Base-by-base conservation (phyloP, 2,329 filamentous ascomycete species). In the Monilinia laxa region DNA sequence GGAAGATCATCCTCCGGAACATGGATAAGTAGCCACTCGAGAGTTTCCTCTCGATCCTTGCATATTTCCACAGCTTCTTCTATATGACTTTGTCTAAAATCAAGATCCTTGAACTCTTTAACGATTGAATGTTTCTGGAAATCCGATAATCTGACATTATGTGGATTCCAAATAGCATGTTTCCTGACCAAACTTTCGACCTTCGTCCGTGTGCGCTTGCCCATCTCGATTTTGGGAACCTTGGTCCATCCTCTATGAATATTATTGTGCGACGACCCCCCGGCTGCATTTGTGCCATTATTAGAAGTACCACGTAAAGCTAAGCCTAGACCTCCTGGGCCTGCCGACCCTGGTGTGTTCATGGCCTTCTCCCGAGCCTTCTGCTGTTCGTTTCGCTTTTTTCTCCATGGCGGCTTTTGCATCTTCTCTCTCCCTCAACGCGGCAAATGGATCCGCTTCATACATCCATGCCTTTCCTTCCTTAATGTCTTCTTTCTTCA, bases 1-100 rank as follows among this genome's bases (percentile, higher is more conserved):
- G 95, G 95, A n/a, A 98, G 81, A 74, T 98, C 95, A 76, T 99
- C 95, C 76, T 99, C 95, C 1, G 95, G 95, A 2, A 99, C 93
- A 78, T 99, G 94, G 62, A 98, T 93, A 59, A 99, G 84, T 20
- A 99, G 84, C 95, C 95, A 99, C 77, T 98, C 94, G 2, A 99
- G 83, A 20, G 92, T 89, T 79, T 99, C 95, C 76, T 97, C 93
- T 40, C 90, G 85, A 76, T 97, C 93, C 77, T 94, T 96, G 80
- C 93, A 97, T 73, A 93, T 87, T 55, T 87, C 87, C 0, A 91
- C 86, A 11, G 95, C 94, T 79, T 99, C 95, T 75, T 96, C 88
- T 52, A 93, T 86, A 75, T 99, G 95, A 73, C 90, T 96, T 73
- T 83, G 84, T n/a, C 94, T 88, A 77, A 99, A 99, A 0, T 92